phyloP scores from a whole-genome alignment of 768 basidiomycete genomes.

The Serendipita sp. region DNA sequence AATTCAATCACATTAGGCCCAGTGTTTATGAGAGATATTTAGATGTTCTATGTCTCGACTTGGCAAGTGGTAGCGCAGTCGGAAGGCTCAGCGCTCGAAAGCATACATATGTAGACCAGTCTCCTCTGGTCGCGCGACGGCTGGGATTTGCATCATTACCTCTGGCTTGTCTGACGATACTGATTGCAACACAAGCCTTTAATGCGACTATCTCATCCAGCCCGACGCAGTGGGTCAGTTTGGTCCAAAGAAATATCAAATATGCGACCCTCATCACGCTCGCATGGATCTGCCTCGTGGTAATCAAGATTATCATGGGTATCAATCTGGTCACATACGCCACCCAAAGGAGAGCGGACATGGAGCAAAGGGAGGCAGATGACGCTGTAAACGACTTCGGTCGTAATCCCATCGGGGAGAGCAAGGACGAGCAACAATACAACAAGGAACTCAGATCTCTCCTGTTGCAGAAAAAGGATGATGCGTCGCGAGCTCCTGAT shows the following conservation, averaged over 20 bases:
- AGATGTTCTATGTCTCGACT: conserved; percentile 87
- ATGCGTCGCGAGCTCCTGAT: conserved; percentile 49
- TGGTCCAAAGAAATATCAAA: conserved; percentile 2
- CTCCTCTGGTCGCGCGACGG: conserved; percentile 82
- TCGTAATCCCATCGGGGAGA: conserved; percentile 82
- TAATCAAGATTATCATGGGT: conserved; percentile 85
- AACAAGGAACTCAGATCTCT: conserved; percentile 65
- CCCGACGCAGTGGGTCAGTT: conserved; percentile 28
- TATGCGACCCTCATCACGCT: conserved; percentile 20
- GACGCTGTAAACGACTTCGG: conserved; percentile 79
- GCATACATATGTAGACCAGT: conserved; percentile 90
- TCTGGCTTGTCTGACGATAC: conserved; percentile 63
- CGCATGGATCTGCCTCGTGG: conserved; percentile 77
- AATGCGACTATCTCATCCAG: conserved; percentile 10
- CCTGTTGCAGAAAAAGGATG: conserved; percentile 52
- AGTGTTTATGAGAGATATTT: conserved; percentile 90
- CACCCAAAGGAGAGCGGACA: conserved; percentile 49
- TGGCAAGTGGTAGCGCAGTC: conserved; percentile 62
- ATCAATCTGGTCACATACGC: conserved; percentile 78
- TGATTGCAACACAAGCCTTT: conserved; percentile 61
- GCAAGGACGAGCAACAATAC: conserved; percentile 72
- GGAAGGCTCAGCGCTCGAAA: conserved; percentile 55
- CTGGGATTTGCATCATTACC: conserved; percentile 90
- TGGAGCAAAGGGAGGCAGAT: conserved; percentile 50
- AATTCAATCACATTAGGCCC: conserved; percentile 58